phyloP scores from a whole-genome alignment of 371 early-diverging fungal species.

The Saksenaea vasiformis region DNA sequence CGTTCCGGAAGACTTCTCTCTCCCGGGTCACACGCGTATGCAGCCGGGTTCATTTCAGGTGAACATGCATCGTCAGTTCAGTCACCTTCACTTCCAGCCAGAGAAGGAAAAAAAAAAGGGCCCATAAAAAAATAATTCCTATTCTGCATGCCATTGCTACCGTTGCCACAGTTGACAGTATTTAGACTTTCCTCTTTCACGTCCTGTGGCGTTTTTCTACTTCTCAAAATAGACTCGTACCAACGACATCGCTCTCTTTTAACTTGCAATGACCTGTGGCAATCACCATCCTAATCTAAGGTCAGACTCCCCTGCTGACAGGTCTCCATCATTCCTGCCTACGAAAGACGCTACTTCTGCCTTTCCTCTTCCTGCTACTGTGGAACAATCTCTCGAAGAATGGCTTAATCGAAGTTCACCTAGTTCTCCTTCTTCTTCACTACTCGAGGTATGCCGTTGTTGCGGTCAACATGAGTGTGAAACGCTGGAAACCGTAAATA shows the following conservation, averaged over 20 bases:
- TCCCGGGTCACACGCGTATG: neutral
- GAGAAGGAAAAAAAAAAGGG: neutral
- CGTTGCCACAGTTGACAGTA: neutral
- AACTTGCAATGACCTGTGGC: neutral
- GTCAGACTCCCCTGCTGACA: neutral
- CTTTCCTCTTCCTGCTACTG: neutral
- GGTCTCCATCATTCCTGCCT: neutral
- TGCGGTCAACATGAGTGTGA: conserved; percentile 38
- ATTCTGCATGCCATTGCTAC: neutral
- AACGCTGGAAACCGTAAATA: conserved; percentile 23
- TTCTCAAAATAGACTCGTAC: neutral
- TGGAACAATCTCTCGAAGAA: conserved; percentile 43
- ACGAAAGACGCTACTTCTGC: neutral
- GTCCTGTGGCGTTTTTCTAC: neutral
- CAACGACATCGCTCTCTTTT: neutral
- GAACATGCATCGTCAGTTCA: neutral
- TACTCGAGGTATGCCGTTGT: conserved; percentile 33
- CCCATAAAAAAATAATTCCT: neutral
- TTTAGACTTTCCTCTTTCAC: neutral
- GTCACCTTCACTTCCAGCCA: neutral
- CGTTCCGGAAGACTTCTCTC: neutral
- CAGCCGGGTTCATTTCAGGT: neutral
- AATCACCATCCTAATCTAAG: neutral
- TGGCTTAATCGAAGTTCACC: conserved; percentile 37
- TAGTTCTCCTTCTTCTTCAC: conserved; percentile 15